Conservation (phyloP, 2,329 filamentous ascomycete species). For the Trichoderma oligosporum region DNA sequence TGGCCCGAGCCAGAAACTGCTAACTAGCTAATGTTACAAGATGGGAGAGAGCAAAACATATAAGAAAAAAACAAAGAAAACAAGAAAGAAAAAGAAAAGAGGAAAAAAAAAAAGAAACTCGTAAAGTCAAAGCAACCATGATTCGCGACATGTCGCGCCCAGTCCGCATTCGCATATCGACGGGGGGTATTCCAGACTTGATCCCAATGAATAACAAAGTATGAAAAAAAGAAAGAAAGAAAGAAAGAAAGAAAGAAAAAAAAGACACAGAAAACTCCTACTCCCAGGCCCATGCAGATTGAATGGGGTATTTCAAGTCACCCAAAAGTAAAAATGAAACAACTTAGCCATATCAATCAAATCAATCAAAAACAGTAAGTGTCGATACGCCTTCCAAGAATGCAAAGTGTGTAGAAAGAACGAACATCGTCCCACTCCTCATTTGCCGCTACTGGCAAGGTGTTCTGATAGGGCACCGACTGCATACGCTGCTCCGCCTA, state of each 20-base stretch:
- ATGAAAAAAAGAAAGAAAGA: background rate
- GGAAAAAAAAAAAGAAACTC: background rate
- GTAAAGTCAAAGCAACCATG: background rate
- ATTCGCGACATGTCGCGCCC: conserved; percentile 14
- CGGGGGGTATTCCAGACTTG: conserved; percentile 18
- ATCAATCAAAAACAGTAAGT: background rate
- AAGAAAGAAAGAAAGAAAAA: background rate
- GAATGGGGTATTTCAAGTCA: background rate
- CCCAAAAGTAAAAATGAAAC: background rate
- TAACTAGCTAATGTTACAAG: conserved; percentile 16
- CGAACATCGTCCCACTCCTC: conserved; percentile 33
- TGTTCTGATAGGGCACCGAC: conserved; percentile 58
- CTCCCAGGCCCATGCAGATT: conserved; percentile 13
- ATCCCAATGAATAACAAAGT: background rate
- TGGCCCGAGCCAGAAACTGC: background rate
- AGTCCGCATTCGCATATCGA: conserved; percentile 18
- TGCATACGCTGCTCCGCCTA: conserved; percentile 55
- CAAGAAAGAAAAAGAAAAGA: background rate
- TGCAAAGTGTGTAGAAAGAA: background rate
- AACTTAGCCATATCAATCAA: background rate
- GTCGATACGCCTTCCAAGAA: too few relatives aligned
- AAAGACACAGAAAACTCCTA: conserved; percentile 9
- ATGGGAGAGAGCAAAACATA: too few relatives aligned
- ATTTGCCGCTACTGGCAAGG: conserved; percentile 46
- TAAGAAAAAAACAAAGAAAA: background rate